Conservation (phyloP, 139 green algal species). For the Coelastrella sp. region DNA sequence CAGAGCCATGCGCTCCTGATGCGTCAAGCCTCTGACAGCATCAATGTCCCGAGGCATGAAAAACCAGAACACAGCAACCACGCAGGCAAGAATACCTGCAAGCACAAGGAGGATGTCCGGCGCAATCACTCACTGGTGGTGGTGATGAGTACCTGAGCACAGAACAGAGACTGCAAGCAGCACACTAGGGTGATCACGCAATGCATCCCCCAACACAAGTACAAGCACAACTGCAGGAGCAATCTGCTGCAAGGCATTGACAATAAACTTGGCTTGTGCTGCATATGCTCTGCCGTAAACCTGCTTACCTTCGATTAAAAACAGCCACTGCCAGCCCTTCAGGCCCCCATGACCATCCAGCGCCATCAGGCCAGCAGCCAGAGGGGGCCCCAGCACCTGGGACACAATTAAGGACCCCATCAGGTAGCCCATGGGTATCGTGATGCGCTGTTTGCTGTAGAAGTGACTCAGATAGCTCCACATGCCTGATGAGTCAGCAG, state of each 20-base stretch:
- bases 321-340: conserved; percentile 83
- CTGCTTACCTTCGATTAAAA: conserved; percentile 50
- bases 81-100: not conserved
- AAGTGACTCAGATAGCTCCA: conserved; percentile 37
- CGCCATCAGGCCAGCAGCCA: conserved; percentile 24
- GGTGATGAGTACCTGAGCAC: too few relatives aligned
- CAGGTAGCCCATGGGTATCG: conserved; percentile 31
- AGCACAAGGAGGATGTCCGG: not conserved
- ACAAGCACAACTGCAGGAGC: not conserved
- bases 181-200: too few relatives aligned
- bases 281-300: not conserved
- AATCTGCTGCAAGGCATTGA: not conserved
- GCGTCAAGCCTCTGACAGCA: not conserved
- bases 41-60: conserved; percentile 42
- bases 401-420: conserved; percentile 21
- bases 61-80: conserved; percentile 10
- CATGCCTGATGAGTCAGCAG: conserved; percentile 4
- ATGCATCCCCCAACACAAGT: too few relatives aligned
- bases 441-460: conserved; percentile 39
- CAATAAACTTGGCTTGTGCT: not conserved
- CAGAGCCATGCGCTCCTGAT: conserved; percentile 13
- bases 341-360: conserved; percentile 58
- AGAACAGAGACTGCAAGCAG: too few relatives aligned
- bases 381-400: conserved; percentile 25
- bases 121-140: too few relatives aligned